These are phyloP conservation scores for Rhodosporidiobolus sp. DNA, from an alignment of 768 basidiomycete species.

Conservation along the genomic window DNA sequence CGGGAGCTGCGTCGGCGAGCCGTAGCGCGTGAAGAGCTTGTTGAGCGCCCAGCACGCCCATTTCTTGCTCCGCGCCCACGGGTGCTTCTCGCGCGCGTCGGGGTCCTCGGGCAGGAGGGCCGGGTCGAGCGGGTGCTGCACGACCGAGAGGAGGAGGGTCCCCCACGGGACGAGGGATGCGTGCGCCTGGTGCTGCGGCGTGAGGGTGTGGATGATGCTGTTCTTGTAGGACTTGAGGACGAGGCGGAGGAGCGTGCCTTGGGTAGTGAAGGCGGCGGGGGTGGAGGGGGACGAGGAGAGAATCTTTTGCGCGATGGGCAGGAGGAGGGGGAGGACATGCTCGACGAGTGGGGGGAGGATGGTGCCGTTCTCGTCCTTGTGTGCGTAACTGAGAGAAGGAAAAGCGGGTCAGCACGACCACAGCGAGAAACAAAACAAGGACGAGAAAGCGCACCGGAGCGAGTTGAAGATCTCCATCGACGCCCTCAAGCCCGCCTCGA, in stretches of 20 bases:
- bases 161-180: conserved; percentile 86
- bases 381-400: conserved; percentile 30
- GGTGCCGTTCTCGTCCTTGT: conserved; percentile 30
- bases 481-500: conserved; percentile 76
- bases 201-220: conserved; percentile 71
- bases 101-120: conserved; percentile 65
- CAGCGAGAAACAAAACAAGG: neutral
- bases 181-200: conserved; percentile 64
- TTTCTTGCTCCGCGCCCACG: conserved; percentile 92
- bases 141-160: conserved; percentile 67
- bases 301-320: conserved; percentile 68
- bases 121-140: conserved; percentile 60
- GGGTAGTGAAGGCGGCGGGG: conserved; percentile 46
- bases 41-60: conserved; percentile 84
- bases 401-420: neutral
- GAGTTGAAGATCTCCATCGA: conserved; percentile 73
- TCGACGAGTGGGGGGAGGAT: conserved; percentile 53
- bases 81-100: conserved; percentile 70
- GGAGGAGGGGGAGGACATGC: conserved; percentile 70
- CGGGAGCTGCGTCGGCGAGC: conserved; percentile 82
- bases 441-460: conserved; percentile 58
- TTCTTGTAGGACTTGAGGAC: conserved; percentile 84
- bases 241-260: conserved; percentile 74
- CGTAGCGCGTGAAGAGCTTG: conserved; percentile 75
- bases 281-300: conserved; percentile 59